Base-by-base conservation (phyloP, 306 rosid species). In the Fragaria iinumae region DNA sequence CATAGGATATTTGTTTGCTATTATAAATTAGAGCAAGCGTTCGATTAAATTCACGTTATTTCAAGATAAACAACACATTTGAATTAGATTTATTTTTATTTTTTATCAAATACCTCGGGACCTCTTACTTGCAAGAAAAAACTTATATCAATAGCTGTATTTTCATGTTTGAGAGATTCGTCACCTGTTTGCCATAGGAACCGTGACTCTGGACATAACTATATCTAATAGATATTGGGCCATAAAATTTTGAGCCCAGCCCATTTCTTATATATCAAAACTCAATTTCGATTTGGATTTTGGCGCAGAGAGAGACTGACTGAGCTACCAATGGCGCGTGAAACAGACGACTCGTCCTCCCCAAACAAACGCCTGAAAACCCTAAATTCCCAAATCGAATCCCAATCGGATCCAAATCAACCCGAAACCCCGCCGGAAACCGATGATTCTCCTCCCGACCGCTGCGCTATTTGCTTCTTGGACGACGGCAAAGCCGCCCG, bases 391-490 rank as follows among this genome's bases (percentile, higher is more conserved):
- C 23, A 74, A 11, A 5, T 49, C 44, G 66, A 79, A 67, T 20
- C 50, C 45, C 32, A 43, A 57, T 36, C 41, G 32, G 66, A 79
- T 7, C 55, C 48, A 25, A 18, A 2, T 7, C 52, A 70, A 17
- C n/a, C 2, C 23, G 44, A 41, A 48, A 18, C 71, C 14, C 50
- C 21, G 11, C 44, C 63, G 69, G 50, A 50, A 69, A 23, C 8
- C 56, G 53, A 17, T 11, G 50, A 85, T 71, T 56, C 84, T 29
- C 29, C 75, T 21, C 41, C 80, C 25, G 64, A 63, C 16, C 71
- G 62, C 69, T 93, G 98, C 65, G 85, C 90, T 16, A 84, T 93
- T 86, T 93, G 98, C 83, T 87, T 76, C 55, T 64, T 73, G 10
- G 91, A 83, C 18, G 85, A 82, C 29, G 93, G 82, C 27, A 74